phyloP scores from a whole-genome alignment of 345 rosid species.

The Bretschneidera sinensis region DNA sequence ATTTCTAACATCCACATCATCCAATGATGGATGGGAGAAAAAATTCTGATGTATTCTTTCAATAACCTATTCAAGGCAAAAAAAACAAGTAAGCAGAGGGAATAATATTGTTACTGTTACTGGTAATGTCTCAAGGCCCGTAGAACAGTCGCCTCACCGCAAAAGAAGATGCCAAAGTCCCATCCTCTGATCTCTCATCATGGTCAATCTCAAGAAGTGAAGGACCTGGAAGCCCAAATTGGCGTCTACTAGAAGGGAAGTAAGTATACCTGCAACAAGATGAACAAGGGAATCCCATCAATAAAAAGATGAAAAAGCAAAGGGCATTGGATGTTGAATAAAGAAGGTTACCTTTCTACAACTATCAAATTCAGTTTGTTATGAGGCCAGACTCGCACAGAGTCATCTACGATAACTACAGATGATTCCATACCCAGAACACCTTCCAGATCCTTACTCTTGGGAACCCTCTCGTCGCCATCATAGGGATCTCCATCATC shows the following conservation, averaged over 20 bases:
- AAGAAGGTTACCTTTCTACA: constrained; percentile 70
- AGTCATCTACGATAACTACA: constrained; percentile 93
- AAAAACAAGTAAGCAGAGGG: background rate
- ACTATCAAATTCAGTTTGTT: constrained; percentile 84
- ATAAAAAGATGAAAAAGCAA: background rate
- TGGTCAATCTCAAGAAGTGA: constrained; percentile 97
- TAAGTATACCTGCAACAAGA: constrained; percentile 69
- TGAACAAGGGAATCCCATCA: background rate
- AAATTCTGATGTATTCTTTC: constrained; percentile 75
- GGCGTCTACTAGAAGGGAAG: constrained; percentile 96
- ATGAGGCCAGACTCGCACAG: constrained; percentile 97
- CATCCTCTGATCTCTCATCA: constrained; percentile 95
- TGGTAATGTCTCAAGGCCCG: background rate
- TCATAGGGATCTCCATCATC: constrained; percentile 85
- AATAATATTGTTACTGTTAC: background rate
- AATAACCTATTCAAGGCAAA: constrained; percentile 59
- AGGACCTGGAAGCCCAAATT: constrained; percentile 93
- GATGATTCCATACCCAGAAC: constrained; percentile 97
- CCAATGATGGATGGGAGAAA: constrained; percentile 64
- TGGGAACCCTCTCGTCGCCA: constrained; percentile 86
- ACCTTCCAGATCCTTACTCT: constrained; percentile 97
- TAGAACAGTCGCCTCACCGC: constrained; percentile 63
- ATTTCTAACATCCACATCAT: constrained; percentile 84
- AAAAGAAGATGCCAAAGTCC: constrained; percentile 90
- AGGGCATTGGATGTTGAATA: background rate